Base-by-base conservation (phyloP, 1,284 basidiomycete genomes). In the Malassezia equina region DNA sequence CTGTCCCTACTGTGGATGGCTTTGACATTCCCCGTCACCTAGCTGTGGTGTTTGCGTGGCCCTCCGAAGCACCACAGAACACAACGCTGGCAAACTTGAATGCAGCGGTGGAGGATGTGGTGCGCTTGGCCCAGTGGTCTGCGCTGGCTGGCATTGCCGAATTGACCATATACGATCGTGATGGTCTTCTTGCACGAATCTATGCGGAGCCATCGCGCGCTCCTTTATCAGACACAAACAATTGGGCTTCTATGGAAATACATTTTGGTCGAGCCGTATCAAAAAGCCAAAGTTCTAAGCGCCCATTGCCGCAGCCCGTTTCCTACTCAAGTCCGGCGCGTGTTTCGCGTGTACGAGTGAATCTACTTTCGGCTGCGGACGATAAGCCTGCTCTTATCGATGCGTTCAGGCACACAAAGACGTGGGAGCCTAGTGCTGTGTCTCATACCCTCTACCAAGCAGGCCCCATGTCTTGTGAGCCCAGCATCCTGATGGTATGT, bases 401-500 rank as follows among this genome's bases (percentile, higher is more conserved):
- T 7, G 44, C 55, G 0, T 15, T 23, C 5, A 13, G 17, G 32
- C 11, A 21, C 7, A 17, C 39, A 2, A 39, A 12, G 5, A 13
- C 34, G 3, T 24, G 7, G 13, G 11, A 19, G 25, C 17, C 39
- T 6, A 13, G 28, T 13, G 31, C 19, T 13, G 31, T 41, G 5
- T 9, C 36, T 4, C 11, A 29, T 24, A 17, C 21, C 0, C 41
- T 34, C 9, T 32, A 19, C 21, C 1, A 23, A 4, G 12, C 29
- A 7, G 36, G 25, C 25, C 13, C 33, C 25, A 25, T 57, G 55
- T 15, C 44, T 2, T 13, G 32, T 21, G 24, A 27, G 19, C 55
- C 55, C 1, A 36, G 51, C 31, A n/a, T 57, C 24, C 33, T 57
- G 5, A 31, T 42, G 28, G 36, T 56, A 4, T 56, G 48, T n/a